Evolutionary conservation across 2,329 filamentous ascomycete species (phyloP).

Genomic region (Graphilbum sp.): DNA sequence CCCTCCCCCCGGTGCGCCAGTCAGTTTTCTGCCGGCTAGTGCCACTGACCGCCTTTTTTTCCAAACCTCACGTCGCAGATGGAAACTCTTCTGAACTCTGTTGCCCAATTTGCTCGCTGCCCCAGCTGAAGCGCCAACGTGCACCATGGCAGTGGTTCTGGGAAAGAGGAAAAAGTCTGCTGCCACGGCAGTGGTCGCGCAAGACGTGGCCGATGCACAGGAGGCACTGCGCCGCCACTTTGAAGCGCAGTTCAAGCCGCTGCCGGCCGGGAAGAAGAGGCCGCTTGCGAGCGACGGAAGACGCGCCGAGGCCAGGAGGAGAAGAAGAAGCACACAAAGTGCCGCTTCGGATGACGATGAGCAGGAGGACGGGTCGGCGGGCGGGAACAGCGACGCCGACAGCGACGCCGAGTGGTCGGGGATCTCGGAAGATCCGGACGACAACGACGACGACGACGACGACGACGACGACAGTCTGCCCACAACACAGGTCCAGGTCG

Average conservation of each 20-base stretch:
- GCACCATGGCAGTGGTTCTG: constrained; percentile 25
- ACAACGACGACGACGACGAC: constrained; percentile 13
- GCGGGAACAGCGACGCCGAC: constrained; percentile 14
- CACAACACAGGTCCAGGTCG: constrained; percentile 34
- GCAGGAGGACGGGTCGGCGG: constrained; percentile 20
- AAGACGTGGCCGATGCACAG: constrained; percentile 35
- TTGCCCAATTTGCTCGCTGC: too few species aligned
- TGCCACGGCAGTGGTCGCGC: constrained; percentile 8
- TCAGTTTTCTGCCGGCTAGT: neutral
- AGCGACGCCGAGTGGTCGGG: constrained; percentile 16
- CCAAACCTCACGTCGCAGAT: too few species aligned
- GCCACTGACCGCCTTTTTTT: constrained; percentile 3
- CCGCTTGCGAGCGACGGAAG: too few species aligned
- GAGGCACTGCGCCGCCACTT: constrained; percentile 73
- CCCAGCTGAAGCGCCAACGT: too few species aligned
- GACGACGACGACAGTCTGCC: constrained; percentile 12
- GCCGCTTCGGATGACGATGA: too few species aligned
- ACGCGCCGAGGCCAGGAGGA: constrained; percentile 9
- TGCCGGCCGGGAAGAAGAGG: constrained; percentile 23
- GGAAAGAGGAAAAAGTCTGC: constrained; percentile 30
- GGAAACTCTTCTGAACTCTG: too few species aligned
- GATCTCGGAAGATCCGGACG: too few species aligned
- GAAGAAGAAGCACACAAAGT: constrained; percentile 17
- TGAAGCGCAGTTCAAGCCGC: constrained; percentile 70
- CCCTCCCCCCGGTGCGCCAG: neutral